Conservation (phyloP, 2,329 filamentous ascomycete genomes). For the Thyridium curvatum region DNA sequence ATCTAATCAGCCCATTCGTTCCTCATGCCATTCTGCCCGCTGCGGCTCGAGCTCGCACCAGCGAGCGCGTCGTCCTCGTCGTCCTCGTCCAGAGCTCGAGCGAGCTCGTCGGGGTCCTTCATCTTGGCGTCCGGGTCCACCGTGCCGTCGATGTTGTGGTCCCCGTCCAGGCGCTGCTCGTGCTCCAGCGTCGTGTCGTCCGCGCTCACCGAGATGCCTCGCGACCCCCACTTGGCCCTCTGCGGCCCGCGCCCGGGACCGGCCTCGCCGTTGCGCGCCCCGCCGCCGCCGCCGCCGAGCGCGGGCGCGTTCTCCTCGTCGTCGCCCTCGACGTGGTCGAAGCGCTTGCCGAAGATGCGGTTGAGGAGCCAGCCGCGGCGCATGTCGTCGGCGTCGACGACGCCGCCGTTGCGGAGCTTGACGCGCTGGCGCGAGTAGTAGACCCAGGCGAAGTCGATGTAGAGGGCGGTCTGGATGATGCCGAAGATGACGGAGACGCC, state of each 20-base stretch:
- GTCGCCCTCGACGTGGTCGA: slow-evolving; percentile 44
- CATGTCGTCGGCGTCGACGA: slow-evolving; percentile 87
- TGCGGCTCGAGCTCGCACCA: no score
- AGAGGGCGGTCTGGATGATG: slow-evolving; percentile 81
- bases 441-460: slow-evolving; percentile 93
- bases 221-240: slow-evolving; percentile 54
- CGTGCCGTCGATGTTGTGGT: slow-evolving; percentile 36
- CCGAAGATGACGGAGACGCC: slow-evolving; percentile 78
- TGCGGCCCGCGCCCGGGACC: slow-evolving; percentile 19
- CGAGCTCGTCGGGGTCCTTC: slow-evolving; percentile 60
- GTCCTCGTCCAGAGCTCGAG: slow-evolving; percentile 51
- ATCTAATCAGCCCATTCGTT: no score
- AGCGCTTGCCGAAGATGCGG: slow-evolving; percentile 63
- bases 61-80: slow-evolving; percentile 31
- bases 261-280: slow-evolving; percentile 13
- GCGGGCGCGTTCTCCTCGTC: slow-evolving; percentile 55
- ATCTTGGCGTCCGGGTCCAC: slow-evolving; percentile 60
- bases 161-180: slow-evolving; percentile 31
- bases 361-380: slow-evolving; percentile 78
- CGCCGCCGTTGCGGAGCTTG: slow-evolving; percentile 80
- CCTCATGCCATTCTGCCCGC: no score
- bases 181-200: slow-evolving; percentile 52
- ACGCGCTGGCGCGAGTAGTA: slow-evolving; percentile 92
- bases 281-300: slow-evolving; percentile 25
- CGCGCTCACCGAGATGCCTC: slow-evolving; percentile 61